Conservation (phyloP, 352 stramenopile genomes). For the Blastocystis hominis region DNA sequence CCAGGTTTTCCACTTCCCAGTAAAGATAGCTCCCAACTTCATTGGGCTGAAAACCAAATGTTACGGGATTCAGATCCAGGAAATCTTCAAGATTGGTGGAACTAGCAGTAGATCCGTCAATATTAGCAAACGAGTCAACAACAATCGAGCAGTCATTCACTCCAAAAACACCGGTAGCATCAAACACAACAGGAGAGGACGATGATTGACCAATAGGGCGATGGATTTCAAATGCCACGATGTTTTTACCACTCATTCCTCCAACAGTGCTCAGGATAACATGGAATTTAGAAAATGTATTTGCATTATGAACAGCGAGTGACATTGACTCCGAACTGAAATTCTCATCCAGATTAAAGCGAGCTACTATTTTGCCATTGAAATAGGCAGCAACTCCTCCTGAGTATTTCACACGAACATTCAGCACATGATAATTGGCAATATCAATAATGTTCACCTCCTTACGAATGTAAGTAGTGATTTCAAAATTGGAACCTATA, state of each 20-base stretch:
- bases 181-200: neutral
- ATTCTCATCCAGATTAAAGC: constrained; percentile 13
- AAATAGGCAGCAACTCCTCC: constrained; percentile 24
- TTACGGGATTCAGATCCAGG: neutral
- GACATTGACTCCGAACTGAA: neutral
- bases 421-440: neutral
- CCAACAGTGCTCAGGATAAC: neutral
- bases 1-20: neutral
- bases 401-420: constrained; percentile 4
- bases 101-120: neutral
- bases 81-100: neutral
- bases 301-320: no score
- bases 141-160: neutral
- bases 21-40: neutral
- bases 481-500: neutral
- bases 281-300: constrained; percentile 12
- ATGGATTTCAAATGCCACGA: constrained; percentile 21
- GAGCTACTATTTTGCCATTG: neutral
- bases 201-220: neutral
- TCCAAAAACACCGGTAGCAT: constrained; percentile 15
- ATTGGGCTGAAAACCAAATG: neutral
- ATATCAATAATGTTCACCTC: neutral
- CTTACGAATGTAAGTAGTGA: constrained; percentile 6
- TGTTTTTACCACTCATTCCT: neutral
- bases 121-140: neutral